phyloP scores from a whole-genome alignment of 208 protist species.

The Wallacemonas collosoma region DNA sequence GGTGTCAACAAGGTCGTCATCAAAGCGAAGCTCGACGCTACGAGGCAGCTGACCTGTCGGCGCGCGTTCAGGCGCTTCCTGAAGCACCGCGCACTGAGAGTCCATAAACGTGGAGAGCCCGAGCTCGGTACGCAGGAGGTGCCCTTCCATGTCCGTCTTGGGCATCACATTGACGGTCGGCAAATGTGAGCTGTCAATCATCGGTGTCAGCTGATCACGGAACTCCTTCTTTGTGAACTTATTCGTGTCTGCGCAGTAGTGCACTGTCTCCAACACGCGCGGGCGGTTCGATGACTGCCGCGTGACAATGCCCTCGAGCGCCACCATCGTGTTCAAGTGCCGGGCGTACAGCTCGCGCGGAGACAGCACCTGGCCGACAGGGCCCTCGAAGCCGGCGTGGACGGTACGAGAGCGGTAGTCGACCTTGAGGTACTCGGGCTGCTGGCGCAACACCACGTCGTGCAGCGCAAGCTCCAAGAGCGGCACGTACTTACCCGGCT shows the following conservation, averaged over 20 bases:
- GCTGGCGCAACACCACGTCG: conserved; percentile 82
- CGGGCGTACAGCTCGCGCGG: conserved; percentile 93
- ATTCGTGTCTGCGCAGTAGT: conserved; percentile 96
- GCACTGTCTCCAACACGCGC: conserved; percentile 90
- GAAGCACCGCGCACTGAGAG: conserved; percentile 94
- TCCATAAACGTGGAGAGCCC: conserved; percentile 98
- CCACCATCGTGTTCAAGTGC: conserved; percentile 95
- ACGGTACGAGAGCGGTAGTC: conserved; percentile 73
- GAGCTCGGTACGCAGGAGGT: conserved; percentile 97
- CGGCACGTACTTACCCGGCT: conserved; percentile 86
- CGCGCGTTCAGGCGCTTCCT: conserved; percentile 98
- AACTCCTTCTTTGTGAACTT: conserved; percentile 92
- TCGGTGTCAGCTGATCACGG: conserved; percentile 94
- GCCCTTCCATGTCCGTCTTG: conserved; percentile 95
- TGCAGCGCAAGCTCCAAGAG: conserved; percentile 92
- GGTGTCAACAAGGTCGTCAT: conserved; percentile 98
- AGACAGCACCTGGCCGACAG: conserved; percentile 93
- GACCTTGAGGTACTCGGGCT: conserved; percentile 86
- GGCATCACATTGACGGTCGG: conserved; percentile 92
- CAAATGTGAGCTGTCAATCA: conserved; percentile 86
- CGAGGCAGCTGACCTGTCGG: conserved; percentile 98
- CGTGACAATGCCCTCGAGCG: conserved; percentile 98
- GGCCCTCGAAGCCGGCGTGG: conserved; percentile 94
- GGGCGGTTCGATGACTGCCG: conserved; percentile 92
- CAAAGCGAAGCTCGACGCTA: conserved; percentile 96